Evolutionary conservation across 192 early-diverging fungal species (phyloP).

Genomic region (Mortierella alpina): DNA sequence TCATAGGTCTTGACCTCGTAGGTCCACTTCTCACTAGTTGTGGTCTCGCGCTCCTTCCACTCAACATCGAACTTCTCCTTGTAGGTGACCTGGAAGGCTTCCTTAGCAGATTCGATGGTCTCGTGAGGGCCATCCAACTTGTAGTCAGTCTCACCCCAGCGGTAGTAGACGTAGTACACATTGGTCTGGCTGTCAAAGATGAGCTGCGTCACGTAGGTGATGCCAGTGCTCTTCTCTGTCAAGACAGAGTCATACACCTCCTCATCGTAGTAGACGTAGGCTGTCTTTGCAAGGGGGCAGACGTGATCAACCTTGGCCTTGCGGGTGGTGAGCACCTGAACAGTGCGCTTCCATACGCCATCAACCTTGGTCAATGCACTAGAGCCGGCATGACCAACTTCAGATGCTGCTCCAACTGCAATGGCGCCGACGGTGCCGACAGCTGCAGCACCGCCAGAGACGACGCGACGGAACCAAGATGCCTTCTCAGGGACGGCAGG

Average conservation of each 20-base stretch:
- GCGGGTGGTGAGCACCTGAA: constrained; percentile 25
- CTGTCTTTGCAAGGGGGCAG: constrained; percentile 18
- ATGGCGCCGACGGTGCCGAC: not conserved
- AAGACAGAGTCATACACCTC: constrained; percentile 31
- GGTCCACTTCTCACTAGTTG: constrained; percentile 10
- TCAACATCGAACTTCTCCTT: constrained; percentile 23
- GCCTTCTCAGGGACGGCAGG: constrained; percentile 9
- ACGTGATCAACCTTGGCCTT: constrained; percentile 26
- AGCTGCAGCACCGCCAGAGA: constrained; percentile 11
- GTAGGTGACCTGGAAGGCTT: constrained; percentile 28
- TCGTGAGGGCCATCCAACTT: constrained; percentile 30
- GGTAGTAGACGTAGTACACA: constrained; percentile 29
- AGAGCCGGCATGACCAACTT: no score
- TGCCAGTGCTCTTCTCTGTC: constrained; percentile 24
- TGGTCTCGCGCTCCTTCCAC: constrained; percentile 20
- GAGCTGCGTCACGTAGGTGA: constrained; percentile 27
- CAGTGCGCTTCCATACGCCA: constrained; percentile 38
- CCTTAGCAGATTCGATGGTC: constrained; percentile 26
- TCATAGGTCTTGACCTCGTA: constrained; percentile 25
- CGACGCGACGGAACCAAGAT: constrained; percentile 17
- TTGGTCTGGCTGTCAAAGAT: constrained; percentile 13
- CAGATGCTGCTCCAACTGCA: not conserved
- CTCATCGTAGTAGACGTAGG: constrained; percentile 39
- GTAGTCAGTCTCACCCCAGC: constrained; percentile 28
- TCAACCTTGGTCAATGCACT: constrained; percentile 16